Base-by-base conservation (phyloP, 202 grass and related monocot genomes). In the Schoenoplectus triqueter region DNA sequence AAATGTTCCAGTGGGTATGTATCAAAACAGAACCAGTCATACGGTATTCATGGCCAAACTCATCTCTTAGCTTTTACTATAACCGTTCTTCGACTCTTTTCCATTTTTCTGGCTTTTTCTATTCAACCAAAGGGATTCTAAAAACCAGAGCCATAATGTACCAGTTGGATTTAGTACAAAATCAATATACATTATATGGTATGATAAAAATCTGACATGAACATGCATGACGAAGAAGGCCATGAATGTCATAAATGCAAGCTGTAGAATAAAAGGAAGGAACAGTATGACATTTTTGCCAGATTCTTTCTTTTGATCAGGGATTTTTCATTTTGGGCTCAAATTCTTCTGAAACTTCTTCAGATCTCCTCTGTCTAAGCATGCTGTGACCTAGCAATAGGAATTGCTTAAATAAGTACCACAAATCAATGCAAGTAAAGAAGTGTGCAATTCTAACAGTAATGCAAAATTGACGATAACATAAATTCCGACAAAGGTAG, bases 151-250 rank as follows among this genome's bases (percentile, higher is more conserved):
- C 73, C 39, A 59, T 10, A 51, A 51, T 14, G 10, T 70, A 46
- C 13, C 41, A 46, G 14, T 52, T 74, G 18, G 47, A 47, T 74
- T 3, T 9, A 14, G 47, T 51, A 73, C n/a, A 73, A 21, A 8
- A 51, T 73, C n/a, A 21, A 17, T 78, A 17, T 6, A 0, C 22
- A 13, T 22, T 31, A 57, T 21, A 68, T 54, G 13, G 19, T 40
- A 60, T 9, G 73, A 48, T 56, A 65, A 47, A 56, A 85, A 50
- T 63, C 80, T 90, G 60, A 98, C 96, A 90, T 98, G 91, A 59
- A 98, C 91, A 22, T 98, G 93, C 93, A 98, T 98, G 73, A 98
- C 69, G 31, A 95, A 98, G 65, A 94, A 94, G n/a, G 96, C 91
- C 0, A 84, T 94, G 62, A 89, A 94, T 86, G 84, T 87, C 91